Conservation (phyloP, 345 rosid genomes). For the Mallotus nudiflorus region DNA sequence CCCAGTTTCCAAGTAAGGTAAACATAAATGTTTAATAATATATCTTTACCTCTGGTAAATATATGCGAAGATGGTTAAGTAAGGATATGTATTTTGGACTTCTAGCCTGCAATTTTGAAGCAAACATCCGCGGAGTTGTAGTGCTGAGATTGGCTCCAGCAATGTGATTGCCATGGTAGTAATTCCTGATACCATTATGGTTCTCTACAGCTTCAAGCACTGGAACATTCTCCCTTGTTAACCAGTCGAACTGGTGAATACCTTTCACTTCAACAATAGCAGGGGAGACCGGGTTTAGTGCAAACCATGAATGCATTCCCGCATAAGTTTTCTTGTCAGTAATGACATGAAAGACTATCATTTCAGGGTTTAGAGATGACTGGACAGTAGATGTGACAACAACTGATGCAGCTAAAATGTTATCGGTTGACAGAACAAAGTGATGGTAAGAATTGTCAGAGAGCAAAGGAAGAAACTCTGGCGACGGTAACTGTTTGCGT, state of each 20-base stretch:
- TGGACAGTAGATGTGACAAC: constrained; percentile 88
- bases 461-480: constrained; percentile 95
- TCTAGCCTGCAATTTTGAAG: constrained; percentile 95
- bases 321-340: constrained; percentile 99
- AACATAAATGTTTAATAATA: constrained; percentile 3
- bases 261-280: constrained; percentile 96
- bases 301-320: constrained; percentile 99
- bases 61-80: constrained; percentile 97
- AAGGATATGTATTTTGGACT: constrained; percentile 99
- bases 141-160: constrained; percentile 80
- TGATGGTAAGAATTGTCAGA: constrained; percentile 90
- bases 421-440: constrained; percentile 85
- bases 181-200: constrained; percentile 76
- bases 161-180: constrained; percentile 96
- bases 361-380: constrained; percentile 84
- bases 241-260: constrained; percentile 98
- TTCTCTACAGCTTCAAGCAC: constrained; percentile 97
- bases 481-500: constrained; percentile 95
- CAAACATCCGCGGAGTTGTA: constrained; percentile 84
- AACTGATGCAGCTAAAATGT: constrained; percentile 97
- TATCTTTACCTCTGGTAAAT: constrained; percentile 86
- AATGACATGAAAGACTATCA: constrained; percentile 91
- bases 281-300: constrained; percentile 79
- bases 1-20: not conserved
- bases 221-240: constrained; percentile 98